These are phyloP conservation scores for Yamadazyma membranifaciens DNA, from an alignment of 1,139 yeast species.

Conservation along the genomic window DNA sequence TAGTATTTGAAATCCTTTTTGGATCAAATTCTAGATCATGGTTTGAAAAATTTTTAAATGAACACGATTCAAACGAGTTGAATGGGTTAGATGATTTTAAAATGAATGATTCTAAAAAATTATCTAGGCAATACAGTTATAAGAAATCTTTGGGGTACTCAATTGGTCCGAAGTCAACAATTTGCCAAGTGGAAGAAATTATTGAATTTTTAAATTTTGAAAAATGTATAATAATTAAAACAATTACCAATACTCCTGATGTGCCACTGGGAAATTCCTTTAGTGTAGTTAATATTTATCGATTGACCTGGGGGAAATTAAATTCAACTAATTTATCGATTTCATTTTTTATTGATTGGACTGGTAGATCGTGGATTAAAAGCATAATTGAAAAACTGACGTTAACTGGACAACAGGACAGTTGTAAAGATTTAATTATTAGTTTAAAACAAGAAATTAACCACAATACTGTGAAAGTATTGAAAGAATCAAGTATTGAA, in stretches of 20 bases:
- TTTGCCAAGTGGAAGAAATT: conserved; percentile 47
- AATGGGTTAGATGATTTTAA: conserved; percentile 40
- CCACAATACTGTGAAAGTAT: conserved; percentile 6
- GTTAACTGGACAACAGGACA: conserved; percentile 45
- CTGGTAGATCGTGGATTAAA: conserved; percentile 57
- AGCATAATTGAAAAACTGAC: conserved; percentile 54
- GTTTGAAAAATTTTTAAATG: conserved; percentile 38
- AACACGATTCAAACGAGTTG: conserved; percentile 50
- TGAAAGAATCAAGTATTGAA: conserved; percentile 5
- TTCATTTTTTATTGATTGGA: conserved; percentile 51
- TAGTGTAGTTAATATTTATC: conserved; percentile 48
- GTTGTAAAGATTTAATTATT: conserved; percentile 30
- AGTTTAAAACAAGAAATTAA: conserved; percentile 27
- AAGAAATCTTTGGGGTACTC: conserved; percentile 50
- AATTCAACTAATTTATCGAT: conserved; percentile 41
- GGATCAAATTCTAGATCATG: conserved; percentile 41
- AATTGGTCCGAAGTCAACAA: conserved; percentile 58
- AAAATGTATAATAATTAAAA: conserved; percentile 33
- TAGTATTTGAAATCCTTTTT: conserved; percentile 47
- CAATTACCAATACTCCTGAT: conserved; percentile 51
- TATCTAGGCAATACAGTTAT: conserved; percentile 41
- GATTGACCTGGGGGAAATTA: conserved; percentile 46
- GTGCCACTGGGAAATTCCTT: conserved; percentile 61
- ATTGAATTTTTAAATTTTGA: conserved; percentile 42
- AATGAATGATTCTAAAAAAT: conserved; percentile 29